Base-by-base conservation (phyloP, 306 rosid species). In the Quercus cerris region DNA sequence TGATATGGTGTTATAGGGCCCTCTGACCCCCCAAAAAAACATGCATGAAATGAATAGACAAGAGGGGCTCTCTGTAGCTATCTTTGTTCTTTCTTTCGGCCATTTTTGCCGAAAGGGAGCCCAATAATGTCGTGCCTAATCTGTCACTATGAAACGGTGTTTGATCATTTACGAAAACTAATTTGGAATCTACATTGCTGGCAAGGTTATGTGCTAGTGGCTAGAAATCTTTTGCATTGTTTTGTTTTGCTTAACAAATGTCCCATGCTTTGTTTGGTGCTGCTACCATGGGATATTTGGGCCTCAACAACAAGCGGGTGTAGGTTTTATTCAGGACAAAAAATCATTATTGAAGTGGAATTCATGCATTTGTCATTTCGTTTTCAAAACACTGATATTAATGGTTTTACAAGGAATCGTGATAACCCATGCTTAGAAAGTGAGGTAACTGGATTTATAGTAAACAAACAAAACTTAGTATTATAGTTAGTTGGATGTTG, bases 241-340 rank as follows among this genome's bases (percentile, higher is more conserved):
- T 66, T 72, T 56, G 51, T 56, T 44, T 75, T 64, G 68, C 68
- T 69, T 0, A 69, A 69, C 51, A 66, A 44, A 81, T 81, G 70
- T 22, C 6, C 49, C 27, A 67, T 31, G 56, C 57, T 73, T 67
- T 73, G 72, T 80, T 79, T 82, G 84, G 70, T 86, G 78, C 31
- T 74, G 62, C 56, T 68, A 51, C 58, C 14, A n/a, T 56, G 35
- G 11, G 56, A 81, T 55, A 75, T 28, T 52, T 55, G 75, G 78
- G 70, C 76, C 81, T 77, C 14, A n/a, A 10, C 38, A 75, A 49
- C 54, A 12, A 12, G 54, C 14, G 51, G 76, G 80, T 82, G 86
- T 79, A 68, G 73, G 63, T 73, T 68, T 76, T 81, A 51, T 59
- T 59, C 58, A 30, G 41, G 86, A 82, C 82, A 75, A 71, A 72